A percentile compares a stretch with the other conserved stretches of the same genome.
Conservation (phyloP, 257 asterid genomes). For the Mentha longifolia region DNA sequence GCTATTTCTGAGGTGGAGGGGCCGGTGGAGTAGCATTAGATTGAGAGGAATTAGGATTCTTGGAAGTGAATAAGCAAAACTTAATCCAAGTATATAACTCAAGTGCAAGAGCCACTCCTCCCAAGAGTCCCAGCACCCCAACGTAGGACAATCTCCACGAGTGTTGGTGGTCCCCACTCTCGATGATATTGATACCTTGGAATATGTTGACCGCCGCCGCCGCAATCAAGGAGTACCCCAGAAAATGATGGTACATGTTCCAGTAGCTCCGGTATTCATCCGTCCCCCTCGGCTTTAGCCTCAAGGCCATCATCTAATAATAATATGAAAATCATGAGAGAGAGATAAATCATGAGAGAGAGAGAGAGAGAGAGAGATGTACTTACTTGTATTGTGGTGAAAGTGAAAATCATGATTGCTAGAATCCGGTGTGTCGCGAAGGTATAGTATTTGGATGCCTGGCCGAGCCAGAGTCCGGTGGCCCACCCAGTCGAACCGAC, state of each 20-base stretch:
- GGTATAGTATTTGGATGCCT: conserved; percentile 36
- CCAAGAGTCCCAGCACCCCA: conserved; percentile 40
- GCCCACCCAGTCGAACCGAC: too few species aligned
- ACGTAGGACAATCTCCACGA: too few species aligned
- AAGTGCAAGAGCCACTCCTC: conserved; percentile 29
- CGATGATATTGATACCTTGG: conserved; percentile 46
- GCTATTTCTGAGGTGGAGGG: neutral
- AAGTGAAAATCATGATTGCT: conserved; percentile 49
- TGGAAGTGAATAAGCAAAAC: neutral
- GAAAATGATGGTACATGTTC: conserved; percentile 65
- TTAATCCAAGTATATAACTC: conserved; percentile 47
- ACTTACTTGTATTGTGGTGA: conserved; percentile 59
- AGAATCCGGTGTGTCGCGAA: conserved; percentile 46
- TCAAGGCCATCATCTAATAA: conserved; percentile 53
- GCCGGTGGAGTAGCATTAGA: neutral
- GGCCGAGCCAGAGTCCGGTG: conserved; percentile 62
- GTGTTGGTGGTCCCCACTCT: neutral
- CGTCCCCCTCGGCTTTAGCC: conserved; percentile 35
- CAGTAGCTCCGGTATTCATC: conserved; percentile 47
- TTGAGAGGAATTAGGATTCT: neutral
- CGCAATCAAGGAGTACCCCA: conserved; percentile 53
- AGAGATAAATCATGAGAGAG: neutral
- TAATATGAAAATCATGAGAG: too few species aligned
- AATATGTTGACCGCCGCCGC: conserved; percentile 47
- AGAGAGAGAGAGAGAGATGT: neutral